Base-by-base conservation (phyloP, 768 basidiomycete genomes). In the Termitomyces sp. region DNA sequence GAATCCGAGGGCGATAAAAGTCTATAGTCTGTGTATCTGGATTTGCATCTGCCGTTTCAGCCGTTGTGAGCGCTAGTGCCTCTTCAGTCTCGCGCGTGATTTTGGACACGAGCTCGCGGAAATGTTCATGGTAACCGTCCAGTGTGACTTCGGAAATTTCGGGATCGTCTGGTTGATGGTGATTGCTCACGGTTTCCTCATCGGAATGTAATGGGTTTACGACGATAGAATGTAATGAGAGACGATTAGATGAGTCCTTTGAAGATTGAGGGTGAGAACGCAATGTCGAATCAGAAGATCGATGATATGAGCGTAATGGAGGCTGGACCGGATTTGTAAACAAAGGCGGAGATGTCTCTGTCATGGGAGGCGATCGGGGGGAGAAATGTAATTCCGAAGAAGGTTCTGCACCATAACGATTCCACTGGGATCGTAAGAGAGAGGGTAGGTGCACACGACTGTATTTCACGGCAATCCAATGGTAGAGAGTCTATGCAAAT, bases 1-100 rank as follows among this genome's bases (percentile, higher is more conserved):
- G 69, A 8, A 66, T 46, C n/a, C 46, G 60, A 49, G 43, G 58
- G 20, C 34, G 51, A 12, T 48, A 34, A 15, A 59, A 38, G 6
- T 36, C 48, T n/a, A 46, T 5, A 54, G 25, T 42, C 31, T 48
- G 4, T 25, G 47, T 11, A 53, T 40, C 66, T 68, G 73, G 68
- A 31, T 72, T 66, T 53, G 70, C 69, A 37, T 51, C 64, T 36
- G 11, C 68, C 51, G 38, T 65, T 69, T 75, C 71, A 45, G 73
- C 67, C 45, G 70, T 69, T 1, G 79, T 77, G 57, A 75, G 70
- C 12, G 71, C 71, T 14, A 85, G 57, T 0, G 74, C 81, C 2
- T 79, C 81, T 34, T 85, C 85, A 1, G 83, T 78, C 65, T 87
- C 86, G 29, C 76, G 78, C 37, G 76, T 72, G 47, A 86, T 79